Evolutionary conservation across 306 rosid species (phyloP).

Genomic region (Sphenostylis stenocarpa): DNA sequence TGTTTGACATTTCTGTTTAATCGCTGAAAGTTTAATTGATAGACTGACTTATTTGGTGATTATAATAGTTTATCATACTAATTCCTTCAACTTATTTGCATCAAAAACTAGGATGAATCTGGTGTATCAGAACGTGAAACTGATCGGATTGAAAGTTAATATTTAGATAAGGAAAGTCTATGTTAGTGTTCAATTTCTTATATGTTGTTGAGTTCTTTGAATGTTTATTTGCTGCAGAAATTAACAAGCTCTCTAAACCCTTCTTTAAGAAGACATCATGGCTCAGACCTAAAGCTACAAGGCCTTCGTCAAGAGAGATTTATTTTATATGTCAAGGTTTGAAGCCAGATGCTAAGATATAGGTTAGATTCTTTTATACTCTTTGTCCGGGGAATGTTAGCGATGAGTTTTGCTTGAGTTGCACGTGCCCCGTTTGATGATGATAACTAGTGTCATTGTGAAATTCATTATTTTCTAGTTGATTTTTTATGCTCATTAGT

Average conservation of each 20-base stretch:
- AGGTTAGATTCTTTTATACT: constrained; percentile 26
- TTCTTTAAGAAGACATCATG: constrained; percentile 71
- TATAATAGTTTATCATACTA: neutral
- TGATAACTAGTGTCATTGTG: neutral
- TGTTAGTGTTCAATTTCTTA: neutral
- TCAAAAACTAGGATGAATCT: no score
- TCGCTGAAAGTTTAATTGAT: neutral
- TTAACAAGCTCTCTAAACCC: constrained; percentile 69
- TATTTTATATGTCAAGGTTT: constrained; percentile 86
- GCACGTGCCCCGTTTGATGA: neutral
- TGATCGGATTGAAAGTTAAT: no score
- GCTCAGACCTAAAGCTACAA: constrained; percentile 97
- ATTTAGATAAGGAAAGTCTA: no score
- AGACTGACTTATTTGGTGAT: no score
- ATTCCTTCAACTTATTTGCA: no score
- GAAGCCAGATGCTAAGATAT: constrained; percentile 40
- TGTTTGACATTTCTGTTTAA: neutral
- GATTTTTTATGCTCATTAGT: neutral
- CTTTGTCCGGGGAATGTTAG: neutral
- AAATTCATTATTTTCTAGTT: neutral
- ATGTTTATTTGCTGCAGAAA: constrained; percentile 50
- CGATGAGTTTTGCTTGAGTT: neutral
- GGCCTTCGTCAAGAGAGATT: constrained; percentile 89
- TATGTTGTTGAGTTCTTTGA: neutral
- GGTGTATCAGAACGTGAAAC: no score